Conservation (phyloP, 2,329 filamentous ascomycete genomes). For the Arthrobotrys megalospora region DNA sequence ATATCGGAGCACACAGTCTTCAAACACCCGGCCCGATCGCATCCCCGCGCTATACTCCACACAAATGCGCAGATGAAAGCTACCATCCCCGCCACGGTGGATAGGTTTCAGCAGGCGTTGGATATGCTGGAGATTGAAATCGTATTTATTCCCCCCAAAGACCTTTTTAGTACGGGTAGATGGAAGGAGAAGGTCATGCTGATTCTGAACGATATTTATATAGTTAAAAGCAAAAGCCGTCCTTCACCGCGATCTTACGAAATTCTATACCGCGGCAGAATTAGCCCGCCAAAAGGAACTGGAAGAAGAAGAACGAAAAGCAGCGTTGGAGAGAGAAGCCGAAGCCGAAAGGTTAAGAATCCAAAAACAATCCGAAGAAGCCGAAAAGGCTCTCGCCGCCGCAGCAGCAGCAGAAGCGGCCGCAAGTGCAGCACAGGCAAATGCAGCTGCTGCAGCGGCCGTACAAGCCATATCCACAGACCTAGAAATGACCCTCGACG, state of each 20-base stretch:
- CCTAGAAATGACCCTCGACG: conserved; percentile 43
- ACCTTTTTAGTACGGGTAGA: neutral
- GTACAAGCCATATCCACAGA: conserved; percentile 17
- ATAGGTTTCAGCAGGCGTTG: conserved; percentile 64
- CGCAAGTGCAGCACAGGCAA: neutral
- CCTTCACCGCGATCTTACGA: conserved; percentile 62
- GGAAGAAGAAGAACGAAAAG: conserved; percentile 60
- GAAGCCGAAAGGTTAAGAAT: conserved; percentile 50
- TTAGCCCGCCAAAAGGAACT: conserved; percentile 59
- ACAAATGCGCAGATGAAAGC: conserved; percentile 63
- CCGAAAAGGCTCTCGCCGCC: conserved; percentile 23
- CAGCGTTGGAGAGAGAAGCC: conserved; percentile 50
- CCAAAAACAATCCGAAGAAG: conserved; percentile 55
- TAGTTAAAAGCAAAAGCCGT: conserved; percentile 63
- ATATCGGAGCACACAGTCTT: conserved; percentile 60
- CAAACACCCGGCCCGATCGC: conserved; percentile 62
- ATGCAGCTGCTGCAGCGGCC: neutral
- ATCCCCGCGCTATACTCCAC: conserved; percentile 63
- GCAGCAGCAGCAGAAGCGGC: conserved; percentile 15
- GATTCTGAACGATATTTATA: too few species aligned
- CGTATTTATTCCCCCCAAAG: conserved; percentile 22
- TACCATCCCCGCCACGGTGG: conserved; percentile 62
- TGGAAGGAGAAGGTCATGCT: too few species aligned
- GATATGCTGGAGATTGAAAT: conserved; percentile 65
- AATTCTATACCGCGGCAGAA: conserved; percentile 61